phyloP scores from a whole-genome alignment of 1,139 yeast species.

The Arxiozyma slooffiae region DNA sequence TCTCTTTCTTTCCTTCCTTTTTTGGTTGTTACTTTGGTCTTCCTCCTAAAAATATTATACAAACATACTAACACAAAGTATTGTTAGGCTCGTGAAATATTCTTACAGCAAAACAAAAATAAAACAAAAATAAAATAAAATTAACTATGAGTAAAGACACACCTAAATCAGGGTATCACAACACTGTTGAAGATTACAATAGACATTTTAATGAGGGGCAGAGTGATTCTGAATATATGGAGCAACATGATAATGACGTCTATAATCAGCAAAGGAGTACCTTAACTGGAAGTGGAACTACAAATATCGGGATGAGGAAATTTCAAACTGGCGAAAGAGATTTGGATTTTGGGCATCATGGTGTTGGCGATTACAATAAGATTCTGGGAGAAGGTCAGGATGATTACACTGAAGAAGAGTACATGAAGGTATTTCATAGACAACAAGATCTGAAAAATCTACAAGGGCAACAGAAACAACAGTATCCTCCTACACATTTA shows the following conservation, averaged over 20 bases:
- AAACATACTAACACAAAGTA: too few species aligned
- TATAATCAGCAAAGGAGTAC: not conserved
- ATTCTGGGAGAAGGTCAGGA: constrained; percentile 13
- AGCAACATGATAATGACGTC: not conserved
- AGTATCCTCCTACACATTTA: constrained; percentile 10
- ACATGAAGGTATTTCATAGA: not conserved
- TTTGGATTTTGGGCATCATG: not conserved
- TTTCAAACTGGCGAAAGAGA: not conserved
- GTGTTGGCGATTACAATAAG: constrained; percentile 4
- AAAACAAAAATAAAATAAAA: too few species aligned
- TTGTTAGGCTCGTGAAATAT: too few species aligned
- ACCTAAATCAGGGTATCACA: constrained; percentile 3
- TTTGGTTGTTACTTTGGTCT: too few species aligned
- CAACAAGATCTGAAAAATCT: not conserved
- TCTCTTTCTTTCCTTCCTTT: too few species aligned
- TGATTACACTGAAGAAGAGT: constrained; percentile 8
- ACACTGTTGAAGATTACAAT: constrained; percentile 8
- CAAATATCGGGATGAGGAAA: not conserved
- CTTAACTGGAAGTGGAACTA: not conserved
- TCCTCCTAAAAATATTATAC: too few species aligned
- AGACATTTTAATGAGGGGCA: constrained; percentile 7
- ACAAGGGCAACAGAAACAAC: constrained; percentile 4
- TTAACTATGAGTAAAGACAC: constrained; percentile 1
- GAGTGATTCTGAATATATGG: not conserved
- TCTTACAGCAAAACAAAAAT: too few species aligned